Base-by-base conservation (phyloP, 306 rosid species). In the Rosa lucieae region DNA sequence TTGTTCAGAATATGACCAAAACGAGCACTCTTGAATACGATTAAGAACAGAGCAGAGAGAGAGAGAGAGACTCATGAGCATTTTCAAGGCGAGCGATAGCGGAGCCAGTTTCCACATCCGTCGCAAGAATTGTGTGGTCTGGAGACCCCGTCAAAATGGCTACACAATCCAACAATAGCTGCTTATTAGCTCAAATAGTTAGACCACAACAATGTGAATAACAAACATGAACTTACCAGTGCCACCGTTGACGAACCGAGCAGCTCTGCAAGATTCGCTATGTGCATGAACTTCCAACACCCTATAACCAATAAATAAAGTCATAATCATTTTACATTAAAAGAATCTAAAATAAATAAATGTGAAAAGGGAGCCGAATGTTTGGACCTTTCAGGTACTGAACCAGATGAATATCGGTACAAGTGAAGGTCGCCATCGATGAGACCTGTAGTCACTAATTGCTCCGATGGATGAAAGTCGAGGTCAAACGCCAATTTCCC, bases 81-180 rank as follows among this genome's bases (percentile, higher is more conserved):
- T 87, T 82, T 52, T 91, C 90, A 23, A 91, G 83, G 49, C 90
- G 95, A 13, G 92, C 93, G 65, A 93, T 86, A 58, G 91, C 76
- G 59, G 93, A 80, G 75, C 98, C 98, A 68, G 98, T 91, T 86
- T 93, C 98, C 71, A 93, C 93, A 80, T 93, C 95, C 0, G 95
- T 88, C 49, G 98, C 92, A 40, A 90, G 85, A 82, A 93, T 90
- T 20, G 98, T 91, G 82, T 81, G 81, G 88, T 93, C 97, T 0
- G 93, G 94, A 69, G 98, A 93, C 44, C 97, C 97, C 67, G 98
- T 91, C 92, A 91, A 76, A 76, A 93, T 79, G 2, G 91, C 98
- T 93, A 75, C 62, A 75, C 55, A 69, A 18, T 78, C 67, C 79
- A 84, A 23, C 75, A 84, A 14, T 23, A 67, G 8, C 78, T 67